Conservation (phyloP, 1,284 basidiomycete species). For the Cutaneotrichosporon cavernicola region DNA sequence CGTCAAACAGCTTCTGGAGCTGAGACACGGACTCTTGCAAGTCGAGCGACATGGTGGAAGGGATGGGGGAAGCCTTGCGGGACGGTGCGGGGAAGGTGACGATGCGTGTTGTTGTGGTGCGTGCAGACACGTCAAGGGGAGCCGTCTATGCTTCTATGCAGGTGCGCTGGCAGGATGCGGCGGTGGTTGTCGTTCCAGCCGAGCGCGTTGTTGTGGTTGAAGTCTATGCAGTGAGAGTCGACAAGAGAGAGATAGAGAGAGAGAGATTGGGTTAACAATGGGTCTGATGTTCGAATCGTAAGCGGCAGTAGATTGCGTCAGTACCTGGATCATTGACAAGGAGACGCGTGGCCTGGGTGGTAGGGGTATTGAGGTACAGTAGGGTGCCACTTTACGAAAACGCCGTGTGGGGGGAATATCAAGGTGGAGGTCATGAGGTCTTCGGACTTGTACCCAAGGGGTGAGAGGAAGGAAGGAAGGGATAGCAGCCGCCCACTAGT, state of each 20-base stretch:
- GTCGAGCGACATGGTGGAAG: conserved; percentile 39
- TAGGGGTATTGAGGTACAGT: neutral
- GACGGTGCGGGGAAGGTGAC: conserved; percentile 3
- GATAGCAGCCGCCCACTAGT: too few relatives aligned
- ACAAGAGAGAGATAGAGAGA: neutral
- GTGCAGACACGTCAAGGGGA: neutral
- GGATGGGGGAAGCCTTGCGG: conserved; percentile 15
- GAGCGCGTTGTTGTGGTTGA: neutral
- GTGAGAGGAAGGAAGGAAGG: too few relatives aligned
- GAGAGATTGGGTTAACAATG: neutral
- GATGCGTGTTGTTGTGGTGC: neutral
- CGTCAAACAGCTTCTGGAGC: conserved; percentile 42
- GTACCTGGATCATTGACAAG: conserved; percentile 10
- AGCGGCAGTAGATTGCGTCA: neutral
- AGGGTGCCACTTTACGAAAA: too few relatives aligned
- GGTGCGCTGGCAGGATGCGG: neutral
- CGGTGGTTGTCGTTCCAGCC: neutral
- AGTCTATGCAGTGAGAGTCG: neutral
- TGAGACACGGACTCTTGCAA: conserved; percentile 44
- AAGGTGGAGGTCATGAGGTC: too few relatives aligned
- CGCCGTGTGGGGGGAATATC: too few relatives aligned
- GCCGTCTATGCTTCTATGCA: conserved; percentile 1
- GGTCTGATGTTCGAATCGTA: neutral
- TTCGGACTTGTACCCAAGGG: too few relatives aligned
- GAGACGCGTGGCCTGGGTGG: conserved; percentile 28